A percentile compares a stretch with the other conserved stretches of the same genome.
Evolutionary conservation across 192 early-diverging fungal genomes (phyloP).

Genomic region (Fimicolochytrium jonesii): DNA sequence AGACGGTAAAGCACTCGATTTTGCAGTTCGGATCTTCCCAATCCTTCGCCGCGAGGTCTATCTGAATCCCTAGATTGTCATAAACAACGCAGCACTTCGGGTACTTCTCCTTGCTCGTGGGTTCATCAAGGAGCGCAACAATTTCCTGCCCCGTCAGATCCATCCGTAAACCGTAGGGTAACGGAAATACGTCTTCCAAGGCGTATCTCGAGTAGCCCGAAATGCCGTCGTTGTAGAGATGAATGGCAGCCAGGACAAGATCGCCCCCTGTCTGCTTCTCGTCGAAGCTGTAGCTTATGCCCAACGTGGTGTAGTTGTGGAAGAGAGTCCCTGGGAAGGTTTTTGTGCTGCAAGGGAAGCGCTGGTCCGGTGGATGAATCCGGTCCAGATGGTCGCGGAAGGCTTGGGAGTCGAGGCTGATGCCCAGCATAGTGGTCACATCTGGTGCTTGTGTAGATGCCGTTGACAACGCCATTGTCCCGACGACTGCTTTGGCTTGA

Average conservation of each 20-base stretch:
- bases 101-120: neutral
- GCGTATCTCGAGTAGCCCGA: constrained; percentile 3
- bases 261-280: neutral
- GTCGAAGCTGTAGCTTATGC: constrained; percentile 7
- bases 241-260: constrained; percentile 9
- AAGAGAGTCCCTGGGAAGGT: neutral
- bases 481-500: no score
- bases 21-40: constrained; percentile 1
- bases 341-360: neutral
- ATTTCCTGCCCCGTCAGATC: neutral
- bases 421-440: no score
- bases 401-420: neutral
- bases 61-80: neutral
- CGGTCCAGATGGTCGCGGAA: neutral
- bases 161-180: neutral
- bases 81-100: constrained; percentile 15
- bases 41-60: neutral
- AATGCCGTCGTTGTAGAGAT: neutral
- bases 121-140: neutral
- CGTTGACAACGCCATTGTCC: neutral
- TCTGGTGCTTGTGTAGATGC: neutral
- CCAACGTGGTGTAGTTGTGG: neutral
- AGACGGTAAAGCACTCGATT: constrained; percentile 6
- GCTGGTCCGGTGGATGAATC: neutral
- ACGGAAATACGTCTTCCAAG: neutral